Conservation (phyloP, 106 monocot genomes). For the Amphibolis antarctica region DNA sequence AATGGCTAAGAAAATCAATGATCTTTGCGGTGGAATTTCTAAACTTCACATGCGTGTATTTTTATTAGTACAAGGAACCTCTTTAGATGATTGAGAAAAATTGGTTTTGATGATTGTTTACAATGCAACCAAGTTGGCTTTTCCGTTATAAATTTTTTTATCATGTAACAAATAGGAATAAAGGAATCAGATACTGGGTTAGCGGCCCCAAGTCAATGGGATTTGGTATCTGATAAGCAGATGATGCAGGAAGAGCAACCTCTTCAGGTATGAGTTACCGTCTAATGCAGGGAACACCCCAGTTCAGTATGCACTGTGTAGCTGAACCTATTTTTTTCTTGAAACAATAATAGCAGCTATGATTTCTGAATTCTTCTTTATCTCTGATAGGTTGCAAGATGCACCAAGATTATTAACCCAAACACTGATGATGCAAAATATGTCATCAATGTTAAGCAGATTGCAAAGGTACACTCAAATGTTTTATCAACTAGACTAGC, state of each 20-base stretch:
- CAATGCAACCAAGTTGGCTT: background rate
- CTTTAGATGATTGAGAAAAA: background rate
- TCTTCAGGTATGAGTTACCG: conserved; percentile 45
- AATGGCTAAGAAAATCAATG: conserved; percentile 87
- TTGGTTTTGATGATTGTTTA: background rate
- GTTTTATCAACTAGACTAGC: background rate
- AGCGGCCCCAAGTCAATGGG: conserved; percentile 97
- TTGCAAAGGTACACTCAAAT: conserved; percentile 61
- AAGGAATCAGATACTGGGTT: conserved; percentile 99
- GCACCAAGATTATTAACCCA: conserved; percentile 87
- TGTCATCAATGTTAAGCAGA: conserved; percentile 96
- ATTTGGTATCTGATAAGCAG: conserved; percentile 93
- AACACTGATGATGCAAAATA: conserved; percentile 98
- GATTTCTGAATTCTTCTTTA: background rate
- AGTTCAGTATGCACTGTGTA: background rate
- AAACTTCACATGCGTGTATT: background rate
- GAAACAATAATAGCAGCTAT: background rate
- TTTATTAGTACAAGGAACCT: background rate
- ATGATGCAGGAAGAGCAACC: conserved; percentile 99
- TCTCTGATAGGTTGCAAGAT: conserved; percentile 65
- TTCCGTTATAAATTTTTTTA: background rate
- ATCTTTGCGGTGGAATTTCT: conserved; percentile 57
- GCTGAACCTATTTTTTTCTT: background rate
- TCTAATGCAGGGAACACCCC: background rate
- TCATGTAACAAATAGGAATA: conserved; percentile 41